A percentile compares a stretch with the other conserved stretches of the same genome.
phyloP scores from a whole-genome alignment of 768 basidiomycete genomes.

The Rossbeevera mucosa region DNA sequence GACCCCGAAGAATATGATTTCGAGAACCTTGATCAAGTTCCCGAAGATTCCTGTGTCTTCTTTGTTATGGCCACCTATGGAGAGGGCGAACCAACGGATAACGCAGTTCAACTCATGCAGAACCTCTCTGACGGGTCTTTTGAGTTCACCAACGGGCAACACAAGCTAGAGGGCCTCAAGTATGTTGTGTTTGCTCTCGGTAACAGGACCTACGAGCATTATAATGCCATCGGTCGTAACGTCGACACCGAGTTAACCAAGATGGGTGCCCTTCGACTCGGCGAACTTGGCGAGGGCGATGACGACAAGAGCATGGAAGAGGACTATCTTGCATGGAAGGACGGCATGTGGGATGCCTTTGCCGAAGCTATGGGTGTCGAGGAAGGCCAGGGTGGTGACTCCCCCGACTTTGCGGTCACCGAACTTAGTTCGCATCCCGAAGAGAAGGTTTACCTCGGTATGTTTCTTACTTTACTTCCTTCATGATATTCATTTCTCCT shows the following conservation, averaged over 20 bases:
- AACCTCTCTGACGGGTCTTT: conserved; percentile 84
- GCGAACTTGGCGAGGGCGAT: conserved; percentile 91
- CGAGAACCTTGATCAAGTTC: conserved; percentile 87
- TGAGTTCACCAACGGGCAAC: conserved; percentile 78
- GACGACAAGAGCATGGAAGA: conserved; percentile 99
- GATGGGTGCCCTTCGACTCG: conserved; percentile 82
- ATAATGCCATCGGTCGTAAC: conserved; percentile 82
- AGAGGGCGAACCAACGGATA: conserved; percentile 98
- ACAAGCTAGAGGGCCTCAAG: conserved; percentile 75
- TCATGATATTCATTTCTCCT: background rate
- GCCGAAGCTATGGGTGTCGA: conserved; percentile 81
- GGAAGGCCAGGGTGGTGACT: conserved; percentile 94
- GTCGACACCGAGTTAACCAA: conserved; percentile 69
- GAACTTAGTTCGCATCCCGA: conserved; percentile 69
- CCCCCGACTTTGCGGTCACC: conserved; percentile 88
- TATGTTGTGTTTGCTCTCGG: conserved; percentile 95
- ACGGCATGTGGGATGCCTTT: conserved; percentile 92
- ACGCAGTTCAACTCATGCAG: conserved; percentile 91
- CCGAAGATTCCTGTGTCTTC: conserved; percentile 82
- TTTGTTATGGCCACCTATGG: conserved; percentile 99
- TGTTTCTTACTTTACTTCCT: conserved; percentile 17
- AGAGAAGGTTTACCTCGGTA: conserved; percentile 93
- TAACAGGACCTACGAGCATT: conserved; percentile 93
- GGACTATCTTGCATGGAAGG: conserved; percentile 99
- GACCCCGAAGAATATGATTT: conserved; percentile 99